Percentiles rank a stretch among this genome's conserved stretches.
These are phyloP conservation scores for Cryphonectria carpinicola DNA, from an alignment of 2,329 filamentous ascomycete genomes.

Conservation along the genomic window DNA sequence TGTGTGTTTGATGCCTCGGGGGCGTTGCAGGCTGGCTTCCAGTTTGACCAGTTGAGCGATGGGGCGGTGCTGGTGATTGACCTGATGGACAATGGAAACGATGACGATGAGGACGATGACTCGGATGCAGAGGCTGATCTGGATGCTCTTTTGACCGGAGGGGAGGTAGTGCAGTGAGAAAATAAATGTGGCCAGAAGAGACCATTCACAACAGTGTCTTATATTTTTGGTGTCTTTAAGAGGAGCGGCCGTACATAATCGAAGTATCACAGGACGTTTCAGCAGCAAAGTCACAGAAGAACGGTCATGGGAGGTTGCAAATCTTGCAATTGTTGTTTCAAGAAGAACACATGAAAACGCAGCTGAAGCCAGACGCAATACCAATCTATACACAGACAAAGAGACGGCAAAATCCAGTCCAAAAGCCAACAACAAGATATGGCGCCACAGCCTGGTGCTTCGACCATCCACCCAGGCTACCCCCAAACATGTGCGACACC, in stretches of 20 bases:
- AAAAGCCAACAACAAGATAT: neutral
- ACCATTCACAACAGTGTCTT: neutral
- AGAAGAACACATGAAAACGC: neutral
- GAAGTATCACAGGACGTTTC: neutral
- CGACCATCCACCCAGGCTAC: neutral
- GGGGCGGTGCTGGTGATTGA: constrained; percentile 32
- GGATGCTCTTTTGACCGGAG: constrained; percentile 23
- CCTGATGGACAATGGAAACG: constrained; percentile 30
- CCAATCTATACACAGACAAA: neutral
- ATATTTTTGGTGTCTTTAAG: neutral
- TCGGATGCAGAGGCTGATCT: constrained; percentile 30
- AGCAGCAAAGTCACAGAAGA: neutral
- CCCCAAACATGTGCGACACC: neutral
- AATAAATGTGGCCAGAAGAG: neutral
- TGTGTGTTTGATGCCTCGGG: constrained; percentile 31
- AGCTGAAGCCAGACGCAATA: neutral
- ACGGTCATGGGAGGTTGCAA: neutral
- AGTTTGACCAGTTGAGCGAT: constrained; percentile 32
- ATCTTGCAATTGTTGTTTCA: neutral
- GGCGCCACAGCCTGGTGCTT: neutral
- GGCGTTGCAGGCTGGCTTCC: constrained; percentile 32
- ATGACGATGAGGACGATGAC: constrained; percentile 29
- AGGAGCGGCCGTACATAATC: neutral
- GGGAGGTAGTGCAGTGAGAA: constrained; percentile 4
- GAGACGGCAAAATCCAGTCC: neutral